Conservation (phyloP, 345 rosid genomes). For the Eutrema yunnanense region DNA sequence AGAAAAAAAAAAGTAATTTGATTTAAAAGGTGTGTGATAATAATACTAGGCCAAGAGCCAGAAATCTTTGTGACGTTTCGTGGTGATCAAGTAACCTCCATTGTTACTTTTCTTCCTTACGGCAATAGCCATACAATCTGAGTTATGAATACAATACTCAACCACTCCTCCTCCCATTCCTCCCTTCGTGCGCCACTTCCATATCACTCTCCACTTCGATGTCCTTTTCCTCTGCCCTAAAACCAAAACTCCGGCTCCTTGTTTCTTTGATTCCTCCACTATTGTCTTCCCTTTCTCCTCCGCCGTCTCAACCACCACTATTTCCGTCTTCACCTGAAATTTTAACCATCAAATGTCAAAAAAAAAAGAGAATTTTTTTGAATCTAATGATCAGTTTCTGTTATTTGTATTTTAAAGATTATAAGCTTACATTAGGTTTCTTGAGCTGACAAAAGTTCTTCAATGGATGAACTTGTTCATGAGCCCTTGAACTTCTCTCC, state of each 20-base stretch:
- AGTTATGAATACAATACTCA: conserved; percentile 86
- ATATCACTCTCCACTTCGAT: conserved; percentile 67
- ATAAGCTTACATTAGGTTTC: conserved; percentile 70
- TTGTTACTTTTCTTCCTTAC: conserved; percentile 85
- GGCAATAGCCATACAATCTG: conserved; percentile 90
- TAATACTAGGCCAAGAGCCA: conserved; percentile 79
- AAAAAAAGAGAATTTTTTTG: background rate
- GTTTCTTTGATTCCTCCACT: conserved; percentile 80
- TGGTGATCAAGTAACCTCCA: conserved; percentile 95
- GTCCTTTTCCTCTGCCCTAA: conserved; percentile 75
- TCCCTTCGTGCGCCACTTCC: conserved; percentile 60
- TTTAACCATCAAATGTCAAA: background rate
- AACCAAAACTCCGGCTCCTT: conserved; percentile 62
- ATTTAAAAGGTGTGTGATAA: background rate
- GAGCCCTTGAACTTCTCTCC: conserved; percentile 51
- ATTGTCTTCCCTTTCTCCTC: conserved; percentile 80
- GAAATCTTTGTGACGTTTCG: conserved; percentile 94
- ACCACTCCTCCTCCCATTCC: conserved; percentile 44
- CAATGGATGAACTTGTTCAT: conserved; percentile 54
- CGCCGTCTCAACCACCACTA: conserved; percentile 62
- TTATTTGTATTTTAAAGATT: background rate
- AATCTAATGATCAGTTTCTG: background rate
- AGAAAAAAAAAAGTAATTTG: background rate
- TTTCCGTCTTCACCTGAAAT: conserved; percentile 60
- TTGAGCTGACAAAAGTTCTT: conserved; percentile 62